Evolutionary conservation across 2,329 filamentous ascomycete genomes (phyloP).

Genomic region (Cyanodermella asteris): DNA sequence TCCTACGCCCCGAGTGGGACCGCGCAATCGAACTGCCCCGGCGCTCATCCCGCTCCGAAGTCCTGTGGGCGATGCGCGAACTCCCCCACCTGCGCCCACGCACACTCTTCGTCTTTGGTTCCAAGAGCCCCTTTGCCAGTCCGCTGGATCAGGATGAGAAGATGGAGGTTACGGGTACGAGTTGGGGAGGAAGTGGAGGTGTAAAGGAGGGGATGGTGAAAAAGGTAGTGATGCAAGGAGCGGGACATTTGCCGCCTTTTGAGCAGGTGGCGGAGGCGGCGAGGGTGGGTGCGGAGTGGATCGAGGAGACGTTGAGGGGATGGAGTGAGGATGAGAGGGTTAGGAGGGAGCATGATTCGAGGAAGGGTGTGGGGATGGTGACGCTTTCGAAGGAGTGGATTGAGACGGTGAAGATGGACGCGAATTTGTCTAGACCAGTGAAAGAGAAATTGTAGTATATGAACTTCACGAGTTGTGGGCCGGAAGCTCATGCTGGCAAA

Average conservation of each 20-base stretch:
- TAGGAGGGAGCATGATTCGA: no score
- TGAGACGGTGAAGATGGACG: no score
- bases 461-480: no score
- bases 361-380: no score
- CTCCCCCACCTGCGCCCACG: slow-evolving; percentile 23
- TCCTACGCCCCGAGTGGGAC: slow-evolving; percentile 24
- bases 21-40: slow-evolving; percentile 11
- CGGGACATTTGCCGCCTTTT: slow-evolving; percentile 68
- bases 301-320: slow-evolving; percentile 31
- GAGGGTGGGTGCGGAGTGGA: slow-evolving; percentile 32
- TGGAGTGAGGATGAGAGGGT: slow-evolving; percentile 36
- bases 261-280: slow-evolving; percentile 51
- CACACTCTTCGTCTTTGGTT: slow-evolving; percentile 23
- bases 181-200: slow-evolving; percentile 19
- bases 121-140: slow-evolving; percentile 19
- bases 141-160: slow-evolving; percentile 17
- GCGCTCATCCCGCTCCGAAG: slow-evolving; percentile 24
- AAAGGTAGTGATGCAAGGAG: slow-evolving; percentile 38
- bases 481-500: no score
- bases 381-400: no score
- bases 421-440: no score
- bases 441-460: no score
- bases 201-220: slow-evolving; percentile 48
- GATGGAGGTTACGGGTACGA: slow-evolving; percentile 16
- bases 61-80: slow-evolving; percentile 16